Base-by-base conservation (phyloP, 495 filamentous ascomycete species). In the Echria macrotheca region DNA sequence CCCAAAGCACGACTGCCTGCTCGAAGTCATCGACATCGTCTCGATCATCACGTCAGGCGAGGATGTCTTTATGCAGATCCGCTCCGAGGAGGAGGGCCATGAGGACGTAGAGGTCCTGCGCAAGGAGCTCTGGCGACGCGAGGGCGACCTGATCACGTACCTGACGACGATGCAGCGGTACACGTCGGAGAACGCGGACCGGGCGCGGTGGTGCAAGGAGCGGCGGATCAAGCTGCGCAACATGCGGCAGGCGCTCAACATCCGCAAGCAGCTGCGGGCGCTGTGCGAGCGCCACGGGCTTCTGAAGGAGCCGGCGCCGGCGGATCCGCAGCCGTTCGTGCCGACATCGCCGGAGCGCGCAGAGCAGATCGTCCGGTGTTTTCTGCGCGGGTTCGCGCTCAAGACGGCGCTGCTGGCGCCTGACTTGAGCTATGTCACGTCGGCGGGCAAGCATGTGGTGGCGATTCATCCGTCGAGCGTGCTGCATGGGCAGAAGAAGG, bases 121-220 rank as follows among this genome's bases (percentile, higher is more conserved):
- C 14, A 80, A 78, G 18, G 85, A 89, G 56, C 75, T 98, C 0
- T 81, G 78, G 46, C 77, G 87, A 2, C 72, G 89, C 36, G 86
- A 95, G 65, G 94, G 94, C 17, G 94, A 99, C 59, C 84, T 96
- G 50, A 66, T 97, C 42, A 96, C 91, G 1, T 79, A 91, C 57
- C 71, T 99, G 1, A 80, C 81, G 0, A 86, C 91, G 0, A 87
- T 96, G 55, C 87, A 88, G 55, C 77, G 75, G 8, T 97, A 93
- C 64, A 75, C 86, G 0, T 73, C 81, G 3, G 89, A 95, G 61
- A 78, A 83, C 26, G 64, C 78, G 0, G 81, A 96, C 63, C 77
- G 89, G 1, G 78, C 78, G 36, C 75, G 71, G 2, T 98, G 91
- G 89, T 85, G 87, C 48, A 78, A 85, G 58, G 71, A 77, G 41